Percentiles rank a stretch among this genome's conserved stretches.
These are phyloP conservation scores for Penicillium soppii DNA, from an alignment of 495 filamentous ascomycete species.

Conservation along the genomic window DNA sequence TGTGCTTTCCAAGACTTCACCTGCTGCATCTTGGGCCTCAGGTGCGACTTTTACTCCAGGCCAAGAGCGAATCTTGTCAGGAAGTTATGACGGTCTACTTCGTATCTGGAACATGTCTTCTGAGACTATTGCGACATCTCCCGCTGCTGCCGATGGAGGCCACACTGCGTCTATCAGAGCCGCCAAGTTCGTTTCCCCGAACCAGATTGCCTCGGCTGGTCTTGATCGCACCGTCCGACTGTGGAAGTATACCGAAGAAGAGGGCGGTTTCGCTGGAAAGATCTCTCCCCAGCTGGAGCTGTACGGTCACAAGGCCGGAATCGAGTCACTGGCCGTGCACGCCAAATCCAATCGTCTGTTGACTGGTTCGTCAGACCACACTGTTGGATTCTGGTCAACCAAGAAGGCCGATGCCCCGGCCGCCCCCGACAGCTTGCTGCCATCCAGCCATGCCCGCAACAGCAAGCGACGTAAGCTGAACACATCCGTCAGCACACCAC, in stretches of 20 bases:
- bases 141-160: slow-evolving; percentile 59
- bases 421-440: slow-evolving; percentile 64
- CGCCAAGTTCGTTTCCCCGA: slow-evolving; percentile 74
- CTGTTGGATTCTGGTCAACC: slow-evolving; percentile 80
- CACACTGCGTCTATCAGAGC: slow-evolving; percentile 75
- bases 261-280: slow-evolving; percentile 57
- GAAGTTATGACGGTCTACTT: slow-evolving; percentile 83
- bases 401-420: slow-evolving; percentile 69
- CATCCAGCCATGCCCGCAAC: slow-evolving; percentile 52
- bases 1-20: slow-evolving; percentile 66
- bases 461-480: slow-evolving; percentile 79
- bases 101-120: slow-evolving; percentile 87
- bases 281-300: slow-evolving; percentile 78
- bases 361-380: slow-evolving; percentile 77
- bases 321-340: slow-evolving; percentile 79
- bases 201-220: slow-evolving; percentile 73
- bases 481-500: slow-evolving; percentile 59
- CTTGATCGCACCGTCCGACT: slow-evolving; percentile 80
- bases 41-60: slow-evolving; percentile 39
- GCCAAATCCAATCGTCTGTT: slow-evolving; percentile 72
- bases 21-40: slow-evolving; percentile 57
- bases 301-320: slow-evolving; percentile 74
- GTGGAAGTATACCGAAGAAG: slow-evolving; percentile 78
- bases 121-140: slow-evolving; percentile 69
- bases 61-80: slow-evolving; percentile 76